phyloP scores from a whole-genome alignment of 768 basidiomycete genomes.

The Leccinum subgranulosum region DNA sequence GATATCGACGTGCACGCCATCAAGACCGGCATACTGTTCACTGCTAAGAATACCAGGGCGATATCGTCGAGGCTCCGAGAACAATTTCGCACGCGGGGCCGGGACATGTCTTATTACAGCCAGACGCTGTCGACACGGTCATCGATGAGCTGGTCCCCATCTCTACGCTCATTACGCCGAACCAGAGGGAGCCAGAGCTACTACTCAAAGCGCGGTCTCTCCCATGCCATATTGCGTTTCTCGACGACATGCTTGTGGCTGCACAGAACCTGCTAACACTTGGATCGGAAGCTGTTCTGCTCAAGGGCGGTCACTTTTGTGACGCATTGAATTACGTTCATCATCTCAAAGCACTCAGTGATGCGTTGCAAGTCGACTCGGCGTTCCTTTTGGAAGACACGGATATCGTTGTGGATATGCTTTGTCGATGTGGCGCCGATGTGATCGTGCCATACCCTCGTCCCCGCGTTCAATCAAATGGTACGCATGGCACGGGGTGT shows the following conservation, averaged over 20 bases:
- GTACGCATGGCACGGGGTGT: constrained; percentile 91
- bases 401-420: constrained; percentile 70
- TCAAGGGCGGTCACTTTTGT: constrained; percentile 83
- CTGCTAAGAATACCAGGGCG: too few relatives aligned
- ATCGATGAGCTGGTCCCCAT: constrained; percentile 66
- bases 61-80: constrained; percentile 50
- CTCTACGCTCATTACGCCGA: constrained; percentile 76
- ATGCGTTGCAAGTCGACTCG: constrained; percentile 37
- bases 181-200: constrained; percentile 74
- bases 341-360: constrained; percentile 24
- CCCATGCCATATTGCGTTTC: constrained; percentile 34
- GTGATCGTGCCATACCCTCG: constrained; percentile 51
- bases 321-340: constrained; percentile 46
- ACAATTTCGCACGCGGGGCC: constrained; percentile 31
- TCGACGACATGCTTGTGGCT: constrained; percentile 62
- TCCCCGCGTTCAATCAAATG: constrained; percentile 60
- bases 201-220: constrained; percentile 45
- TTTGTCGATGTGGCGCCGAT: constrained; percentile 33
- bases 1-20: constrained; percentile 72
- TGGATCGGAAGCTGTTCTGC: constrained; percentile 57
- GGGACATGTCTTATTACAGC: too few relatives aligned
- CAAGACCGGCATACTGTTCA: constrained; percentile 89
- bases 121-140: constrained; percentile 58
- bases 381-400: constrained; percentile 51
- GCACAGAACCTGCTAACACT: constrained; percentile 45